phyloP scores from a whole-genome alignment of 768 basidiomycete species.

The Tephrocybe sp. region DNA sequence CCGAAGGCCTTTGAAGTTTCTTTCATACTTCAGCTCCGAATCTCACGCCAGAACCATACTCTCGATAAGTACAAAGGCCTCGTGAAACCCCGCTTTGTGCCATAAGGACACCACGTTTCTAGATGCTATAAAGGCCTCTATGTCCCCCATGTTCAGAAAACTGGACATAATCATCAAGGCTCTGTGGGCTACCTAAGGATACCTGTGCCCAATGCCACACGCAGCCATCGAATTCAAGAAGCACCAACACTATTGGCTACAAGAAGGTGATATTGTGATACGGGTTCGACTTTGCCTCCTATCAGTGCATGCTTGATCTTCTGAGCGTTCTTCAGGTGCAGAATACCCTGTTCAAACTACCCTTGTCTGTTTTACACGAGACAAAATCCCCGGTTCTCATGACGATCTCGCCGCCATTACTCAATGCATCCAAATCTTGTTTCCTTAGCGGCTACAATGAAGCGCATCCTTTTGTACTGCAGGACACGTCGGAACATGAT shows the following conservation, averaged over 20 bases:
- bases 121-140: too few species aligned
- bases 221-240: not conserved
- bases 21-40: too few species aligned
- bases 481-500: conserved; percentile 43
- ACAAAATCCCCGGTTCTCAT: conserved; percentile 27
- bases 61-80: too few species aligned
- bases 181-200: too few species aligned
- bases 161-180: not conserved
- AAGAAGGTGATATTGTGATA: conserved; percentile 32
- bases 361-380: conserved; percentile 45
- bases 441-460: conserved; percentile 23
- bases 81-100: not conserved
- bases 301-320: not conserved
- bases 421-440: conserved; percentile 21
- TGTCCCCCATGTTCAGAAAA: too few species aligned
- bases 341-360: conserved; percentile 49
- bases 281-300: conserved; percentile 17
- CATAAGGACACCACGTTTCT: conserved; percentile 12
- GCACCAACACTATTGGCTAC: conserved; percentile 30
- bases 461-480: conserved; percentile 41
- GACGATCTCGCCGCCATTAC: conserved; percentile 31
- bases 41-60: too few species aligned
- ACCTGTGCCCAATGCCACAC: not conserved
- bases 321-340: conserved; percentile 43
- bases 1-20: too few species aligned